These are phyloP conservation scores for Fusarium nematophilum DNA, from an alignment of 2,329 filamentous ascomycete genomes.

Conservation along the genomic window DNA sequence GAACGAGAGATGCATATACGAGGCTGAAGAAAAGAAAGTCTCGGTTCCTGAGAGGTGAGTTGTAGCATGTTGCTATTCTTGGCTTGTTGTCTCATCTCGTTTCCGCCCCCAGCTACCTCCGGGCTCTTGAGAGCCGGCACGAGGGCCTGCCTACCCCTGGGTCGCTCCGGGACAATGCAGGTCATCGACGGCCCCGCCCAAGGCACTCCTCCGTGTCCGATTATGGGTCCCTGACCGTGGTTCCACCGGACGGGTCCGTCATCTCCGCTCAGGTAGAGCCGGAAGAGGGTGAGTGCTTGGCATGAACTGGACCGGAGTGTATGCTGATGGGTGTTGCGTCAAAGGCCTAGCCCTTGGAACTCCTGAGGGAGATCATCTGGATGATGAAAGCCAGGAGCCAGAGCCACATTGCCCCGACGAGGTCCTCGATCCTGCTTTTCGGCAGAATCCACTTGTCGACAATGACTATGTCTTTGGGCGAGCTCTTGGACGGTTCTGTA, in stretches of 20 bases:
- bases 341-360: conserved; percentile 12
- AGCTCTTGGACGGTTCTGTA: conserved; percentile 37
- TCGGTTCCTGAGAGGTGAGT: conserved; percentile 40
- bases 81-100: not conserved
- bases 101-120: conserved; percentile 31
- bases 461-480: conserved; percentile 40
- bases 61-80: not conserved
- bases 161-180: not conserved
- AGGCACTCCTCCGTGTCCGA: conserved; percentile 36
- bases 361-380: conserved; percentile 4
- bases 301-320: rapidly evolving
- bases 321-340: not conserved
- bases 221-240: conserved; percentile 18
- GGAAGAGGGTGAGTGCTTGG: conserved; percentile 9
- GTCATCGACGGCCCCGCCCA: not conserved
- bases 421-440: conserved; percentile 36
- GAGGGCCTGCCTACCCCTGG: conserved; percentile 27
- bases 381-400: conserved; percentile 5
- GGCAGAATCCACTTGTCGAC: conserved; percentile 41
- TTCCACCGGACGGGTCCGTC: not conserved
- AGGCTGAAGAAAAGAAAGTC: conserved; percentile 39
- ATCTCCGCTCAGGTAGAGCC: conserved; percentile 5
- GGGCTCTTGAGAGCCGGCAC: conserved; percentile 35
- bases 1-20: conserved; percentile 39
- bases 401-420: conserved; percentile 5